Conservation (phyloP, 1,284 basidiomycete species). For the Cutaneotrichosporon cutaneum region DNA sequence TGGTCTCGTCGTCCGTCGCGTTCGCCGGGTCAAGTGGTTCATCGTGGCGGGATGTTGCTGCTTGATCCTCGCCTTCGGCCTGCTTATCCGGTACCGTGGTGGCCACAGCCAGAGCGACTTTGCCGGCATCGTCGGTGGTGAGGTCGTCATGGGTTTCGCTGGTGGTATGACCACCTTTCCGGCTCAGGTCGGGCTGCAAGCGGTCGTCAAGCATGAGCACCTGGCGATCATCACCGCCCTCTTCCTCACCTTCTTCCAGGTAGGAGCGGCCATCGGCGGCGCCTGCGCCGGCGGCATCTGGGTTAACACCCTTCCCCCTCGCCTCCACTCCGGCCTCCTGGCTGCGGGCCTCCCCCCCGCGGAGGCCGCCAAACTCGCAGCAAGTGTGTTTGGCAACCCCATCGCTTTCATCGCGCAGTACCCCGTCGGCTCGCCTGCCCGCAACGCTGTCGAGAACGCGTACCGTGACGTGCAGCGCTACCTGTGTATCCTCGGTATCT, state of each 20-base stretch:
- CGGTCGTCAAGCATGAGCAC: slow-evolving; percentile 45
- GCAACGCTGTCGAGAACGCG: slow-evolving; percentile 39
- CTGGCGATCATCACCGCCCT: slow-evolving; percentile 44
- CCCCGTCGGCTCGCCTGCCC: slow-evolving; percentile 43
- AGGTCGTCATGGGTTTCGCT: slow-evolving; percentile 53
- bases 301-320: slow-evolving; percentile 29
- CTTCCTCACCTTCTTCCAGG: background rate
- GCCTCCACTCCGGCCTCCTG: slow-evolving; percentile 18
- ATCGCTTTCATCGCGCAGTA: slow-evolving; percentile 38
- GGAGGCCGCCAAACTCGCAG: slow-evolving; percentile 20
- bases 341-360: slow-evolving; percentile 25
- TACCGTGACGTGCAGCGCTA: slow-evolving; percentile 43
- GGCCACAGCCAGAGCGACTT: slow-evolving; percentile 23
- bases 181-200: slow-evolving; percentile 45
- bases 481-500: slow-evolving; percentile 40
- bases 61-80: slow-evolving; percentile 45
- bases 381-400: slow-evolving; percentile 41
- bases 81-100: slow-evolving; percentile 51
- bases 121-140: slow-evolving; percentile 47
- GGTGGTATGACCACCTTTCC: slow-evolving; percentile 47
- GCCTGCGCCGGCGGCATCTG: slow-evolving; percentile 47
- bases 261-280: too few species aligned
- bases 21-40: slow-evolving; percentile 51
- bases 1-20: slow-evolving; percentile 46
- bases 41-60: slow-evolving; percentile 39